Base-by-base conservation (phyloP, 768 basidiomycete genomes). In the Termitomyces sp. region DNA sequence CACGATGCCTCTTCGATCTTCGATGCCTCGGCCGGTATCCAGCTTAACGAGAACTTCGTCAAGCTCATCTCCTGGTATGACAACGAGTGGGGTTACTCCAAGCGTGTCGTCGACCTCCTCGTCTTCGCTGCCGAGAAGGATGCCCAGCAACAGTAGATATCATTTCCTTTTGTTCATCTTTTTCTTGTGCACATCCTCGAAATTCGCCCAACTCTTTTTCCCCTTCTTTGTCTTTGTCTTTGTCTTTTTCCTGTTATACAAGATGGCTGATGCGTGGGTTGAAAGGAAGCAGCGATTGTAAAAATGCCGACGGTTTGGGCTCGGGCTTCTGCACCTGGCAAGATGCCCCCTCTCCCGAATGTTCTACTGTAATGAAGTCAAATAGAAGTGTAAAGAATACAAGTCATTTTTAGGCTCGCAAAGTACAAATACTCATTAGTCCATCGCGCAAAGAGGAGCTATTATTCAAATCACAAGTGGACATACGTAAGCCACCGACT, bases 11-110 rank as follows among this genome's bases (percentile, higher is more conserved):
- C 93, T 63, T 92, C 88, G 63, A 92, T 95, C 82, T 98, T 98
- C 74, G 96, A 98, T 71, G 96, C 95, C 68, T 78, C 77, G 64
- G 96, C 92, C 49, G 96, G 96, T 68, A 98, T 98, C 74, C 83
- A 87, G 73, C 86, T 98, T 73, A 97, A 91, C 87, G 70, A 79
- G 64, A 88, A 88, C 79, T 98, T 98, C 70, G 91, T 98, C 82
- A 98, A 98, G 86, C 86, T 97, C 70, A 88, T 98, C 73, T 74
- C 91, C 47, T 97, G 96, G 94, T 96, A 93, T 82, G 91, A 93
- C 78, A 94, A 94, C 77, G 91, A 94, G 78, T 93, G 88, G 89
- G 89, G 94, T 20, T 98, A 97, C 87, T 96, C 94, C 50, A 86
- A 80, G 74, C 89, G 95, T 73, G 95, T 96, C 57, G 87, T 88